phyloP scores from a whole-genome alignment of 2,329 filamentous ascomycete species.

The Sporothrix humicola region DNA sequence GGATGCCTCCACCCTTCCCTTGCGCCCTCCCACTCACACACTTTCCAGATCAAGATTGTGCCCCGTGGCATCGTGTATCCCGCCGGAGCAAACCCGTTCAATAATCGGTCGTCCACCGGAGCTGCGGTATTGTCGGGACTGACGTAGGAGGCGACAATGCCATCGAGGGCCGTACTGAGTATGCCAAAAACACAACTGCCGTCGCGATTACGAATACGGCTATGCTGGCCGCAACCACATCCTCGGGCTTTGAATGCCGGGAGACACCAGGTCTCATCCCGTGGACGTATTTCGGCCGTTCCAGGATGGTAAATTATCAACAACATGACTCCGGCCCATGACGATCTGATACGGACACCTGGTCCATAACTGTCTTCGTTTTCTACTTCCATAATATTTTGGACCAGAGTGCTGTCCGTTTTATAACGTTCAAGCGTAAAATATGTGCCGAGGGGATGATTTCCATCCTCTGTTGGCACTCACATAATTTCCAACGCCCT shows the following conservation, averaged over 20 bases:
- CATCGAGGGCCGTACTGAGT: neutral
- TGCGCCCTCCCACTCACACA: no score
- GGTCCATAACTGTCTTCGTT: no score
- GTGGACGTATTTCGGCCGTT: neutral
- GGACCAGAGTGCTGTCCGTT: no score
- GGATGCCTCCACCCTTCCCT: no score
- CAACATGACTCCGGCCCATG: no score
- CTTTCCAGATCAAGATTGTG: neutral
- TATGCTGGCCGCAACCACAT: neutral
- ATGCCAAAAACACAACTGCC: neutral
- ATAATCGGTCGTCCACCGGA: neutral
- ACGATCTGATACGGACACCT: no score
- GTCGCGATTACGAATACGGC: constrained; percentile 7
- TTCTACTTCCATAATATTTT: no score
- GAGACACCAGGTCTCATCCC: neutral
- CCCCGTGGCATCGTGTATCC: neutral
- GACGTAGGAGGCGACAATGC: neutral
- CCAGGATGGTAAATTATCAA: no score
- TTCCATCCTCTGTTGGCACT: neutral
- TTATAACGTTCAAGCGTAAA: neutral
- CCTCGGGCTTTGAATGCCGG: neutral
- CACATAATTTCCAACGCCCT: neutral
- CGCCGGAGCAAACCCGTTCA: neutral
- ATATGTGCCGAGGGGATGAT: neutral
- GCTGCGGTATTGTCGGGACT: neutral